Conservation (phyloP, 176 grass and related monocot species). For the Metroxylon sagu region DNA sequence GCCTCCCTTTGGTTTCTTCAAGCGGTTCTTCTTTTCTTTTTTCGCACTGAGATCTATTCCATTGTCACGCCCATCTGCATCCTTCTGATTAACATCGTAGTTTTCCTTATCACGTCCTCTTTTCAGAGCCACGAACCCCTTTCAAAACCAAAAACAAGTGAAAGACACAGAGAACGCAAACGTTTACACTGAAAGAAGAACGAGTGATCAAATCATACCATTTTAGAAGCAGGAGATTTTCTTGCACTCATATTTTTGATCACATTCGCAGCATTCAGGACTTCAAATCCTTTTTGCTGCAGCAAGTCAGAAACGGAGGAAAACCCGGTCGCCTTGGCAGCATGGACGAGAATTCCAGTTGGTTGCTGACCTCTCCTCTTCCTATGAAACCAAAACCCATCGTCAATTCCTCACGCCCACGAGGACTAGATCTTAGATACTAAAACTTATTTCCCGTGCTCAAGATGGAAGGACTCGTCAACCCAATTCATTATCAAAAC, state of each 20-base stretch:
- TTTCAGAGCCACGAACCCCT: conserved; percentile 14
- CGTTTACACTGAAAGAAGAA: background rate
- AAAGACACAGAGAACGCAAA: background rate
- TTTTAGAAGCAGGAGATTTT: conserved; percentile 18
- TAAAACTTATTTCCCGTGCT: no score
- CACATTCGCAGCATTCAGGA: conserved; percentile 34
- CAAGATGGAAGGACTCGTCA: no score
- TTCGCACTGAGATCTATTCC: background rate
- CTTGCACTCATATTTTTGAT: conserved; percentile 11
- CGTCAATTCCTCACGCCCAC: background rate
- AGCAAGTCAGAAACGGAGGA: conserved; percentile 70
- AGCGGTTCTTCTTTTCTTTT: conserved; percentile 7
- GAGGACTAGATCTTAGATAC: no score
- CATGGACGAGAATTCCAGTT: conserved; percentile 69
- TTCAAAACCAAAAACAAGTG: background rate
- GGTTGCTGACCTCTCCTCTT: conserved; percentile 79
- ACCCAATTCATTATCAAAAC: no score
- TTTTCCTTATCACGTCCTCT: conserved; percentile 23
- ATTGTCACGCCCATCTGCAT: background rate
- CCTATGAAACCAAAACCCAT: conserved; percentile 27
- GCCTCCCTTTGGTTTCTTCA: conserved; percentile 21
- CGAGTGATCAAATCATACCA: conserved; percentile 17
- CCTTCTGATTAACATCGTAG: conserved; percentile 4
- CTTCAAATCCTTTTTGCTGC: conserved; percentile 30
- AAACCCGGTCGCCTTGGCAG: conserved; percentile 74